Conservation (phyloP, 306 rosid genomes). For the Morella rubra region DNA sequence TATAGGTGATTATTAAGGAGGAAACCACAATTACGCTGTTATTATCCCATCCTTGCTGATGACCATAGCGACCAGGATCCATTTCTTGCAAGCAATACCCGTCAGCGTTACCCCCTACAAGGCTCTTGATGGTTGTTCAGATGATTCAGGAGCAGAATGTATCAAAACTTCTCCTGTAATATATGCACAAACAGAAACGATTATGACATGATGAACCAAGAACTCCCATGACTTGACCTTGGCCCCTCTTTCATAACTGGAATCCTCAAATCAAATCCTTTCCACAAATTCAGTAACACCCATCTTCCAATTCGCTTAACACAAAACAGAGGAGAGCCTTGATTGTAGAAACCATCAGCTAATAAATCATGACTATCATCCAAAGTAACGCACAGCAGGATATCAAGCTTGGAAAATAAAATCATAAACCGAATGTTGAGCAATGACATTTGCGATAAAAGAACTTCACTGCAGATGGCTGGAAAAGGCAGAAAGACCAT, state of each 20-base stretch:
- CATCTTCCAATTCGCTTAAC: constrained; percentile 45
- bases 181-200: constrained; percentile 75
- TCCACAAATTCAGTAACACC: constrained; percentile 40
- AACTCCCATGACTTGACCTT: constrained; percentile 64
- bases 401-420: neutral
- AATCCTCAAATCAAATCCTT: constrained; percentile 52
- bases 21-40: constrained; percentile 99
- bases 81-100: constrained; percentile 65
- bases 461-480: neutral
- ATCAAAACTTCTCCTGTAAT: constrained; percentile 80
- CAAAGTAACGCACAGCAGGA: neutral
- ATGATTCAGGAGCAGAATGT: constrained; percentile 55
- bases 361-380: neutral
- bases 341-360: constrained; percentile 17
- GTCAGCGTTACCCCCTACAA: constrained; percentile 32
- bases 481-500: neutral
- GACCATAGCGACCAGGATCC: constrained; percentile 98
- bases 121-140: constrained; percentile 38
- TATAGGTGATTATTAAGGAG: constrained; percentile 97
- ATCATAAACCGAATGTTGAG: neutral
- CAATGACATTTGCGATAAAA: neutral
- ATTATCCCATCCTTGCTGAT: constrained; percentile 99
- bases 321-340: constrained; percentile 13
- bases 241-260: constrained; percentile 50
- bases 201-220: constrained; percentile 73